Base-by-base conservation (phyloP, 2,329 filamentous ascomycete species). In the Epichloe amarillans region DNA sequence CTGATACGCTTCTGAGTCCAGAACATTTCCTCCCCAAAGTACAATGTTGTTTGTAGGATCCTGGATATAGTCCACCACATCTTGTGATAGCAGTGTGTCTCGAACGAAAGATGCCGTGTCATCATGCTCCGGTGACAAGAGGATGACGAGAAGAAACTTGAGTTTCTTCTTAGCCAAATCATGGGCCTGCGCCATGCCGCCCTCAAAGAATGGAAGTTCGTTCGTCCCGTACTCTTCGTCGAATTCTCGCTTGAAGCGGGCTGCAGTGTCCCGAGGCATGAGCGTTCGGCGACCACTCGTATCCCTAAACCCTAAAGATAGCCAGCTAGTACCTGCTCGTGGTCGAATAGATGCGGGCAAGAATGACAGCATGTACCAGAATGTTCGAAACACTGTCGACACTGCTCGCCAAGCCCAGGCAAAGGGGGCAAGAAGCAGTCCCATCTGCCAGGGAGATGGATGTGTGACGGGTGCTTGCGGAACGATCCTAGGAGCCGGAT, bases 1-100 rank as follows among this genome's bases (percentile, higher is more conserved):
- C 64, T 96, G 89, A 66, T 94, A 97, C 5, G 91, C 88, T 69
- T 98, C 93, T 3, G 88, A 85, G 64, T 98, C 93, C 55, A 89
- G 80, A 0, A 97, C 85, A 58, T 89, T 95, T 45, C 93, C 93
- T 40, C 85, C 85, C 93, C 93, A 98, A 3, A 98, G 68, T 37
- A 97, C 72, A 33, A 96, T 79, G 62, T 91, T 86, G 66, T 89
- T 89, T 36, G 74, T 68, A 1, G 86, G 79, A 53, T 91, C 79
- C 56, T 81, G 83, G 58, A 97, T 66, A 60, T 88, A 95, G 5
- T 75, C 70, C 11, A 83, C 74, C 3, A 96, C 82, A 42, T 90
- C 83, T 1, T 80, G 77, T 1, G 84, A 77, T 7, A 96, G 76
- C 0, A 98, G 75, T 0, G 89, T 96, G 26, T 95, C 84, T 40